These are phyloP conservation scores for Thalassiosira exigua DNA, from an alignment of 352 stramenopile genomes.

Conservation along the genomic window DNA sequence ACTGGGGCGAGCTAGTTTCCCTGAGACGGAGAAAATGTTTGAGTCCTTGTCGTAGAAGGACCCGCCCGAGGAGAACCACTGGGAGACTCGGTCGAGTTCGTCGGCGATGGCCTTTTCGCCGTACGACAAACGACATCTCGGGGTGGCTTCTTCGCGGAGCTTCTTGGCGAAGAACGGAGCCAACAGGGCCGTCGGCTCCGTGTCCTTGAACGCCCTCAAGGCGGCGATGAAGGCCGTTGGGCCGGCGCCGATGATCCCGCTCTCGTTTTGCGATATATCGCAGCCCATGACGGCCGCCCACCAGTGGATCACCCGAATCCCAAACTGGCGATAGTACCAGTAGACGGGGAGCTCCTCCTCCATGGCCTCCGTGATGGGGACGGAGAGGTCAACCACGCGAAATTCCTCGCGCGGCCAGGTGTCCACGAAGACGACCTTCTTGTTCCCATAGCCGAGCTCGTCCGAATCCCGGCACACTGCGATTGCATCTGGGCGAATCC, in stretches of 20 bases:
- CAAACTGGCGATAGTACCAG: conserved; percentile 1
- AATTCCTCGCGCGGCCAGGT: conserved; percentile 8
- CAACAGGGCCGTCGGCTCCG: not conserved
- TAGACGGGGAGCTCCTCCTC: conserved; percentile 20
- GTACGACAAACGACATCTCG: not conserved
- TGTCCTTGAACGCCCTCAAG: not conserved
- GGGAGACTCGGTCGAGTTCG: conserved; percentile 16
- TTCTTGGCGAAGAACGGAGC: not conserved
- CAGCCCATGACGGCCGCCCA: conserved; percentile 32
- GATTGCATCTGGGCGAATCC: not conserved
- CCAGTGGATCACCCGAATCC: conserved; percentile 17
- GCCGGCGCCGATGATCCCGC: not conserved
- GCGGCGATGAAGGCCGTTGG: not conserved
- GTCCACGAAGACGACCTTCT: conserved; percentile 21
- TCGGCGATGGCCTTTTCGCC: conserved; percentile 1
- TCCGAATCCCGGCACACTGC: conserved; percentile 20
- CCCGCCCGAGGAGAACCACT: conserved; percentile 13
- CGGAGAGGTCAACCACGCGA: conserved; percentile 11
- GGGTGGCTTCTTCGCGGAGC: not conserved
- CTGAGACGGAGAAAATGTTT: conserved; percentile 1
- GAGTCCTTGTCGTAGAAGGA: conserved; percentile 25
- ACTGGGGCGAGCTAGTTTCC: not conserved
- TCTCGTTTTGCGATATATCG: conserved; percentile 16
- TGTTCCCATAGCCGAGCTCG: conserved; percentile 25
- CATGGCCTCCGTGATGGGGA: conserved; percentile 12